Base-by-base conservation (phyloP, 805 yeast genomes). In the Starmerella riodocensis region DNA sequence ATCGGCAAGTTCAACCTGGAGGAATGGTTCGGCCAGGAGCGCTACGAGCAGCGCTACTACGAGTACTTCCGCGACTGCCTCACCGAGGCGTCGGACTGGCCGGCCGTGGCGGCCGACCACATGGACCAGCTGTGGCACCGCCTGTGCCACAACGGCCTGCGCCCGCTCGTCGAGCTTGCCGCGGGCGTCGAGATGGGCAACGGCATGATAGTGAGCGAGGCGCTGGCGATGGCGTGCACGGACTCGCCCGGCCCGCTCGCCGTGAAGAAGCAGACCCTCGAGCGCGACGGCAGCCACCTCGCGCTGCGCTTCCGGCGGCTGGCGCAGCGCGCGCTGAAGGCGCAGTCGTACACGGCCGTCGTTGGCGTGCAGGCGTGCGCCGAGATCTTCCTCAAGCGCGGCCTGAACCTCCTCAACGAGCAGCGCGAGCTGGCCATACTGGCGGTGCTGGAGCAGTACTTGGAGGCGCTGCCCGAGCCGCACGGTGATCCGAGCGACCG, bases 61-160 rank as follows among this genome's bases (percentile, higher is more conserved):
- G 65, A 63, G 40, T 63, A 51, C 40, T 63, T 61, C 48, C 56
- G 56, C 16, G 69, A 64, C 38, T 55, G 56, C 28, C 40, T 59
- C 7, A 55, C 55, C 12, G 63, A 58, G 27, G 51, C 46, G 25
- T 46, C 43, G 9, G 53, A 61, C 30, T 63, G 68, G 67, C 48
- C 43, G 17, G 41, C 37, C 1, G 49, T 61, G 7, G 53, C 54
- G 6, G 30, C 21, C 22, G 34, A 42, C 28, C 63, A 52, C 36
- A 32, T 54, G 29, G 42, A 39, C 5, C 18, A 40, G 12, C n/a
- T 52, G 6, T 44, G 51, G 26, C 37, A 41, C 1, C 49, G 55
- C 6, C 40, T 58, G n/a, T 39, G 43, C 7, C 43, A 46, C 3
- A 54, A 54, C 25, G 47, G 56, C 29, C 41, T 50, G 7, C 56